Percentiles rank a stretch among this genome's conserved stretches.
Evolutionary conservation across 2,329 filamentous ascomycete species (phyloP).

Genomic region (Raffaelea arxii): DNA sequence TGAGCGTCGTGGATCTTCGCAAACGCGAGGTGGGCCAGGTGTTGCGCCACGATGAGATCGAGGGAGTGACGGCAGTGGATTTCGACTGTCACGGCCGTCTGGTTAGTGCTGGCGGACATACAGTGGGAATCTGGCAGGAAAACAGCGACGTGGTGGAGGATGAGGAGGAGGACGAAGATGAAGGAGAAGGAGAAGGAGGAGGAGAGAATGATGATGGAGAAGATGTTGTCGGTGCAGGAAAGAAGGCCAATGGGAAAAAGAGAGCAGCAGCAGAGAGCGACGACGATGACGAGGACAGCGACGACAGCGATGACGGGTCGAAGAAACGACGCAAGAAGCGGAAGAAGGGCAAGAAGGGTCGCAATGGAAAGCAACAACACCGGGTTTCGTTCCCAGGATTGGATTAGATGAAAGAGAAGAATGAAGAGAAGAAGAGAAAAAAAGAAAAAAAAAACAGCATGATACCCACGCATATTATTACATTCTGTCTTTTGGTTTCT

Average conservation of each 20-base stretch:
- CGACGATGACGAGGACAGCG: conserved; percentile 33
- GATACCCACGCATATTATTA: not conserved
- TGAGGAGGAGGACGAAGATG: conserved; percentile 38
- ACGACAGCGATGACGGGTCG: conserved; percentile 34
- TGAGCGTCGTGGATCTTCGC: conserved; percentile 69
- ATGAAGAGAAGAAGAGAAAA: not conserved
- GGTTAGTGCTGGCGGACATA: conserved; percentile 78
- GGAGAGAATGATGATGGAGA: conserved; percentile 38
- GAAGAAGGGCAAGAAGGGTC: conserved; percentile 15
- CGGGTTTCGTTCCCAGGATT: conserved; percentile 20
- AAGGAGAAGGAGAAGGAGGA: conserved; percentile 28
- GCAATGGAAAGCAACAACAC: conserved; percentile 8
- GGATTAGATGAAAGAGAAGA: conserved; percentile 14
- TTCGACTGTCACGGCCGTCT: conserved; percentile 82
- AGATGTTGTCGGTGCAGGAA: conserved; percentile 23
- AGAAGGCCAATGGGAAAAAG: conserved; percentile 4
- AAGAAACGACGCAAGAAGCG: conserved; percentile 23
- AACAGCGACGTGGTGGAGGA: conserved; percentile 35
- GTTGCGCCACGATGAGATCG: conserved; percentile 72
- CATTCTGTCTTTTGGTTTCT: too few species aligned
- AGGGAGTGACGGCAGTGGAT: conserved; percentile 70
- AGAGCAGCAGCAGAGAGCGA: conserved; percentile 21
- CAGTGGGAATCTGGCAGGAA: conserved; percentile 85
- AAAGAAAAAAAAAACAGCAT: not conserved
- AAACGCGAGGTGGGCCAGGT: conserved; percentile 61